Evolutionary conservation across 1,139 yeast species (phyloP).

Genomic region (Taphrina flavorubra): DNA sequence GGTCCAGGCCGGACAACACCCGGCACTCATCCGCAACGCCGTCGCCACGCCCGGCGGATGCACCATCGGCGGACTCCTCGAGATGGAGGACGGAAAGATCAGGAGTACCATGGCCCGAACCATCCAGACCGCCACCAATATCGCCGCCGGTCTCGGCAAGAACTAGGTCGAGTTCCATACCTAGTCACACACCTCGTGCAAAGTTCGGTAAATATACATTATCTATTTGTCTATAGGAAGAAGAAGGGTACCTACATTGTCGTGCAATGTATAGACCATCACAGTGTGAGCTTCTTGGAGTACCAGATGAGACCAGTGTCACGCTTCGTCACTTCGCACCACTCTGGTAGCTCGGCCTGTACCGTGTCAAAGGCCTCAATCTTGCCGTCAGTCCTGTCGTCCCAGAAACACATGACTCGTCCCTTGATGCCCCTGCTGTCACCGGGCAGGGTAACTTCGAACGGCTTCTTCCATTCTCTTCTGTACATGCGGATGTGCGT

Average conservation of each 20-base stretch:
- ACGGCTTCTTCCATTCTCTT: constrained; percentile 27
- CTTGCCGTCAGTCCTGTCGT: constrained; percentile 38
- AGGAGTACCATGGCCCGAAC: constrained; percentile 87
- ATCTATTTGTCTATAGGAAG: constrained; percentile 6
- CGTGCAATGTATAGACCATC: background rate
- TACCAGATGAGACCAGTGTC: constrained; percentile 41
- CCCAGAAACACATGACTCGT: constrained; percentile 42
- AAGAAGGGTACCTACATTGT: no score
- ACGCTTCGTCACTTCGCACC: constrained; percentile 36
- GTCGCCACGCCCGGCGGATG: constrained; percentile 99
- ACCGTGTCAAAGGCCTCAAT: constrained; percentile 40
- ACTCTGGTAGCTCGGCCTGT: constrained; percentile 39
- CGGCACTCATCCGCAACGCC: constrained; percentile 85
- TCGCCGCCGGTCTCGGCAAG: constrained; percentile 77
- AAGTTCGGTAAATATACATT: constrained; percentile 5
- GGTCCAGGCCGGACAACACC: constrained; percentile 70
- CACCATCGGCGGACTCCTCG: constrained; percentile 92
- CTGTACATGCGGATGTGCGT: constrained; percentile 39
- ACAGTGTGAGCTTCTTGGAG: constrained; percentile 24
- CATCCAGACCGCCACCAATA: constrained; percentile 84
- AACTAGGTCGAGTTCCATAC: constrained; percentile 10
- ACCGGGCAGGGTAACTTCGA: constrained; percentile 18
- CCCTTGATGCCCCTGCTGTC: constrained; percentile 19
- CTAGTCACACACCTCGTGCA: no score
- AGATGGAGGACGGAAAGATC: constrained; percentile 89